Base-by-base conservation (phyloP, 768 basidiomycete species). In the Clitopilus hobsonii region DNA sequence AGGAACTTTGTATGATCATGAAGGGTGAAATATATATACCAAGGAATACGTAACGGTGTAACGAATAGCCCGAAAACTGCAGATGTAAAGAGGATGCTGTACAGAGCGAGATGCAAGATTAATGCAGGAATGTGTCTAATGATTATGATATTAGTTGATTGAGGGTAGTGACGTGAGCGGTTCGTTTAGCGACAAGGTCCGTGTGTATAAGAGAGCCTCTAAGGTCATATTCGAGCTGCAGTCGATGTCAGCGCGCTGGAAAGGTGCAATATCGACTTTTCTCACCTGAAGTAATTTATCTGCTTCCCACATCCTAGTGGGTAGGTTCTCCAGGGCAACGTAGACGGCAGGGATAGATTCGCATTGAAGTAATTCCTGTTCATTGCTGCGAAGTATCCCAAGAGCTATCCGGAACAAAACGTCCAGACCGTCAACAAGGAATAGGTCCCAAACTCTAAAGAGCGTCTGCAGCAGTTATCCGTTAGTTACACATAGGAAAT, bases 391-490 rank as follows among this genome's bases (percentile, higher is more conserved):
- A 50, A 99, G 76, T 38, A 98, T 92, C 18, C 85, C 88, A 38
- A 98, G 76, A 0, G 94, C 93, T 47, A 95, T 70, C n/a, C 95
- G 86, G 71, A 94, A 94, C 16, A 96, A 78, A 5, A 94, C 89
- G 60, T 95, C 93, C 23, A 94, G 76, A 1, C 96, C 96, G 63
- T 97, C 94, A 1, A 95, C 85, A 54, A 98, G 83, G 70, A 98
- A 91, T 18, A 97, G 79, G 63, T 99, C 96, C 95, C 97, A 98
- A 5, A 98, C 86, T 50, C 96, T 78, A 71, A 98, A 95, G 36
- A 98, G 74, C 0, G 95, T 98, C 92, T 94, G 3, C 16, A 49
- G 16, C 41, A 13, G 47, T 14, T 32, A 11, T 47, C 36, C 63
- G 51, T 26, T 58, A 49, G 18, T 8, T 28, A 13, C 38, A 26